Conservation (phyloP, 176 grass and related monocot genomes). For the Dactylis glomerata region DNA sequence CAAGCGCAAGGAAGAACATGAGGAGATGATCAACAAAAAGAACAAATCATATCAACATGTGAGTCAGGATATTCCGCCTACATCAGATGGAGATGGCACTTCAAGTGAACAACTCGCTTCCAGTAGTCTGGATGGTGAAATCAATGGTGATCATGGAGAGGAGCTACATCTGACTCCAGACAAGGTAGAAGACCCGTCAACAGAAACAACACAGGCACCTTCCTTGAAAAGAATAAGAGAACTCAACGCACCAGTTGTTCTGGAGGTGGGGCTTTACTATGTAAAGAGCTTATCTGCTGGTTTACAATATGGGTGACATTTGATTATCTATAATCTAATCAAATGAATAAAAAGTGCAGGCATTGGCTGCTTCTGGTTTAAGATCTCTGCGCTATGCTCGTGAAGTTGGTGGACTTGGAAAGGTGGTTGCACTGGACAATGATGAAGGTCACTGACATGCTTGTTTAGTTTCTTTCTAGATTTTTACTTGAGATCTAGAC, state of each 20-base stretch:
- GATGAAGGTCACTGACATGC: conserved; percentile 56
- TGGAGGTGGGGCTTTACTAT: conserved; percentile 63
- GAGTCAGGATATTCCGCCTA: not conserved
- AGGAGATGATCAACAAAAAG: conserved; percentile 57
- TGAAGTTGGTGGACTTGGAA: conserved; percentile 72
- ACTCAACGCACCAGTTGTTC: conserved; percentile 67
- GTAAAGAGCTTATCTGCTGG: not conserved
- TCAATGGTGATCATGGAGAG: conserved; percentile 39
- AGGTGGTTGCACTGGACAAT: conserved; percentile 87
- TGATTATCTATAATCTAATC: not conserved
- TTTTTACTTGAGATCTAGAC: not conserved
- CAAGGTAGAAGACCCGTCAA: conserved; percentile 27
- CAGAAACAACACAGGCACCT: conserved; percentile 36
- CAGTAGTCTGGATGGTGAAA: conserved; percentile 31
- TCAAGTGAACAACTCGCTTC: conserved; percentile 3
- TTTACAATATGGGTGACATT: not conserved
- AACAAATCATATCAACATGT: conserved; percentile 32
- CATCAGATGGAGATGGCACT: conserved; percentile 36
- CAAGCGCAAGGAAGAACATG: conserved; percentile 85
- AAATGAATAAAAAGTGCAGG: conserved; percentile 48
- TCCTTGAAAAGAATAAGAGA: conserved; percentile 54
- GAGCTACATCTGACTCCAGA: conserved; percentile 29
- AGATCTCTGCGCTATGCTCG: conserved; percentile 84
- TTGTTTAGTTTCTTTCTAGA: not conserved
- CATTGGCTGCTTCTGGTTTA: conserved; percentile 89